Conservation (phyloP, 2,329 filamentous ascomycete genomes). For the Sporothrix brunneoviolacea region DNA sequence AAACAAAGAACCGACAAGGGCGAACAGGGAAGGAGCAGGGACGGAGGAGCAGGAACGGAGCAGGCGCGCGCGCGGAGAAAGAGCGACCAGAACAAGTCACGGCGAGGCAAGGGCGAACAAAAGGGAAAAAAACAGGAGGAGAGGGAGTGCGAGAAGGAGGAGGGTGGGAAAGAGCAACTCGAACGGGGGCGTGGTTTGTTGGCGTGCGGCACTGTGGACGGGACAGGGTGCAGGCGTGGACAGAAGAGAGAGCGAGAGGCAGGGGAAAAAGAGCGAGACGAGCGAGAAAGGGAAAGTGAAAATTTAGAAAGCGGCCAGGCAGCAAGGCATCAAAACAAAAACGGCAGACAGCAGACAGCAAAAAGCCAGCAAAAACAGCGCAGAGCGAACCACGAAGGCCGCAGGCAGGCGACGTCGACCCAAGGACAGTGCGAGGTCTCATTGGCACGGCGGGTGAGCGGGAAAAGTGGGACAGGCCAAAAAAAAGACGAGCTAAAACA, state of each 20-base stretch:
- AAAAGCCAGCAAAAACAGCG: no score
- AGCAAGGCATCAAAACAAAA: neutral
- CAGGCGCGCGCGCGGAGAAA: neutral
- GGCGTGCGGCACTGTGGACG: constrained; percentile 1
- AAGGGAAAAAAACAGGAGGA: neutral
- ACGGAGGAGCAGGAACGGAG: neutral
- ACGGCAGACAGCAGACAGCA: no score
- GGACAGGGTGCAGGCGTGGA: neutral
- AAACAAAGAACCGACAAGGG: no score
- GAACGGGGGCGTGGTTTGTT: neutral
- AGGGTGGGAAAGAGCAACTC: neutral
- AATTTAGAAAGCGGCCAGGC: neutral
- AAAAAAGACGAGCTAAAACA: no score
- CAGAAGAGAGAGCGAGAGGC: neutral
- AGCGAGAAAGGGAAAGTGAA: neutral
- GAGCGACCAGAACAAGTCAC: neutral
- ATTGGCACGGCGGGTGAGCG: neutral
- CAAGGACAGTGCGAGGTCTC: neutral
- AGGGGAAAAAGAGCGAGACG: no score
- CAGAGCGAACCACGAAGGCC: no score
- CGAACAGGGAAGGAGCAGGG: constrained; percentile 4
- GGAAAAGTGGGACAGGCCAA: neutral
- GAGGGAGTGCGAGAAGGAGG: constrained; percentile 2
- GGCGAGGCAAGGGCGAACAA: neutral
- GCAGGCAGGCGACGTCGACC: no score